Evolutionary conservation across 345 rosid species (phyloP).

Genomic region (Eucalyptus viminalis): DNA sequence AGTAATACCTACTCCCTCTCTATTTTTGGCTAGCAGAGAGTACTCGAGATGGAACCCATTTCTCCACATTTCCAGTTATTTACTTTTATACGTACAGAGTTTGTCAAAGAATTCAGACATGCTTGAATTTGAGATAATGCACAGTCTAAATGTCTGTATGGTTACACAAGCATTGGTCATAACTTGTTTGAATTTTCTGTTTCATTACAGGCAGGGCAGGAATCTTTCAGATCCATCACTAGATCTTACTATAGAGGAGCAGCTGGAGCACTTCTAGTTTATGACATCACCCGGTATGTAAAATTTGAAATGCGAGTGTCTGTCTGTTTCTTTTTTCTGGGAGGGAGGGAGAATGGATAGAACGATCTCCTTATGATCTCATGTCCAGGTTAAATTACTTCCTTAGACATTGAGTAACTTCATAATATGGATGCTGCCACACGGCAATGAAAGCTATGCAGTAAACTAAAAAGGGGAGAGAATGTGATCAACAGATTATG

Average conservation of each 20-base stretch:
- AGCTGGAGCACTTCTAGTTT: constrained; percentile 95
- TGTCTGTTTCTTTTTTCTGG: not conserved
- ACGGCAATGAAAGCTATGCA: not conserved
- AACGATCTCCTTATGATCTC: not conserved
- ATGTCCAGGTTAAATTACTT: not conserved
- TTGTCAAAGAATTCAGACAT: not conserved
- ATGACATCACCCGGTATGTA: constrained; percentile 85
- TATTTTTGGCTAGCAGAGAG: not conserved
- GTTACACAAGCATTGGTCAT: not conserved
- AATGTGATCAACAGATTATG: not conserved
- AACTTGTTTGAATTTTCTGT: not conserved
- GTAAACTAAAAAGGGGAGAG: not conserved
- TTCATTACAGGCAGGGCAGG: constrained; percentile 75
- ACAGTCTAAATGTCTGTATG: not conserved
- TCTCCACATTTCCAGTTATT: not conserved
- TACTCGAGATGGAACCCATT: not conserved
- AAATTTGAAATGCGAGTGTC: not conserved
- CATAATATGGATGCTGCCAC: not conserved
- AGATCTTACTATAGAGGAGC: constrained; percentile 98
- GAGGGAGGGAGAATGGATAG: not conserved
- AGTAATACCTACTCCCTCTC: not conserved
- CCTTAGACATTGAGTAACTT: not conserved
- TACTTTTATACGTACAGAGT: not conserved
- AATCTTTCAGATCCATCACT: constrained; percentile 93
- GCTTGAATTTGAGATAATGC: not conserved